Evolutionary conservation across 1,139 yeast species (phyloP).

Genomic region (Scheffersomyces parashehatae): DNA sequence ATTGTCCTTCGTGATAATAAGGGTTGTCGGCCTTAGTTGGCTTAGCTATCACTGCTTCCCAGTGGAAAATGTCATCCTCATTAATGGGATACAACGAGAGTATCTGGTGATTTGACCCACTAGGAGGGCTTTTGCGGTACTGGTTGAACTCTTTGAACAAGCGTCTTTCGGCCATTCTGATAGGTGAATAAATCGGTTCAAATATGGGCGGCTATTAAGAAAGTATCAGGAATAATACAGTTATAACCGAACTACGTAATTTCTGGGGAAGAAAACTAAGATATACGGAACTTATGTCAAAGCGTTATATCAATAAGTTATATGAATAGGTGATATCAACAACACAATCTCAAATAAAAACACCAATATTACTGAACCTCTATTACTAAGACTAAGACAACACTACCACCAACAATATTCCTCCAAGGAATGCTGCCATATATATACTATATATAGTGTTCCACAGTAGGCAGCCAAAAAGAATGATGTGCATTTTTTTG

Average conservation of each 20-base stretch:
- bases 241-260: neutral
- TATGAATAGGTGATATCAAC: too few species aligned
- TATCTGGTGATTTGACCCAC: constrained; percentile 35
- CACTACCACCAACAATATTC: too few species aligned
- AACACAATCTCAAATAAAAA: too few species aligned
- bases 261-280: neutral
- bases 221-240: neutral
- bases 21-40: constrained; percentile 45
- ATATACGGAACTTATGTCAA: too few species aligned
- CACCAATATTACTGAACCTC: too few species aligned
- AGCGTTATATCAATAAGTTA: too few species aligned
- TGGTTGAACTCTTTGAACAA: constrained; percentile 23
- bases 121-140: constrained; percentile 19
- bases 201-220: neutral
- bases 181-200: neutral
- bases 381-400: too few species aligned
- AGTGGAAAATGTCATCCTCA: constrained; percentile 43
- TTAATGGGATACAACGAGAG: constrained; percentile 44
- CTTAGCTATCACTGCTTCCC: constrained; percentile 65
- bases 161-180: constrained; percentile 23
- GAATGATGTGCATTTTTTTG: too few species aligned
- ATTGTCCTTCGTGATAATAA: constrained; percentile 52
- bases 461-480: too few species aligned
- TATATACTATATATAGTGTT: too few species aligned
- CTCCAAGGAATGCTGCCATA: too few species aligned